A percentile compares a stretch with the other conserved stretches of the same genome.
Evolutionary conservation across 2,329 filamentous ascomycete species (phyloP).

Genomic region (Cadophora gregata): DNA sequence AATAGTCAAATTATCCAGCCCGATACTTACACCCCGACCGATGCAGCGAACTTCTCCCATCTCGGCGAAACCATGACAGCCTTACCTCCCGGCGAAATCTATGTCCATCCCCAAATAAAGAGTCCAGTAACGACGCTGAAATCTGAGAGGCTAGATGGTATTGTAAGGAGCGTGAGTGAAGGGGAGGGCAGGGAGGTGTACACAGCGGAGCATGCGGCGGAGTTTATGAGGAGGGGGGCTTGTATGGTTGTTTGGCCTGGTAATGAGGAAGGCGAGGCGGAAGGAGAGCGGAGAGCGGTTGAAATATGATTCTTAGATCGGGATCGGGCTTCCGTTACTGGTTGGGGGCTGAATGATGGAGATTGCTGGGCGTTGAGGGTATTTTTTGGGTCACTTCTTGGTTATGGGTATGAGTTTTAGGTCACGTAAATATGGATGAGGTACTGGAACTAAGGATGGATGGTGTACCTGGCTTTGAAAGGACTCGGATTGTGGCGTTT

Average conservation of each 20-base stretch:
- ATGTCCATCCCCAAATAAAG: not conserved
- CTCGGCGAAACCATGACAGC: constrained; percentile 18
- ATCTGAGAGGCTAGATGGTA: not conserved
- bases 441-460: too few relatives aligned
- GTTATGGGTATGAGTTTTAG: too few relatives aligned
- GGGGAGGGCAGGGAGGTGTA: not conserved
- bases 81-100: constrained; percentile 12
- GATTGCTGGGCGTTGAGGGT: too few relatives aligned
- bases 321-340: too few relatives aligned
- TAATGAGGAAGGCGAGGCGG: not conserved
- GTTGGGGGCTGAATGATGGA: not conserved
- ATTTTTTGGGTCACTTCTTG: too few relatives aligned
- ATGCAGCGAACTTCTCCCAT: constrained; percentile 20
- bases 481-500: too few relatives aligned
- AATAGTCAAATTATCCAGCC: too few relatives aligned
- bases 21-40: constrained; percentile 14
- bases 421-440: too few relatives aligned
- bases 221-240: constrained; percentile 9
- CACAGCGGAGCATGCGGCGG: constrained; percentile 2
- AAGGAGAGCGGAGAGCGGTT: too few relatives aligned
- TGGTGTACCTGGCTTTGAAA: too few relatives aligned
- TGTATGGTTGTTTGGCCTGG: constrained; percentile 12
- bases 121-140: not conserved
- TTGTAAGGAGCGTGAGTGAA: not conserved
- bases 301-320: too few relatives aligned